phyloP scores from a whole-genome alignment of 176 grass and related monocot genomes.

The Canna indica region DNA sequence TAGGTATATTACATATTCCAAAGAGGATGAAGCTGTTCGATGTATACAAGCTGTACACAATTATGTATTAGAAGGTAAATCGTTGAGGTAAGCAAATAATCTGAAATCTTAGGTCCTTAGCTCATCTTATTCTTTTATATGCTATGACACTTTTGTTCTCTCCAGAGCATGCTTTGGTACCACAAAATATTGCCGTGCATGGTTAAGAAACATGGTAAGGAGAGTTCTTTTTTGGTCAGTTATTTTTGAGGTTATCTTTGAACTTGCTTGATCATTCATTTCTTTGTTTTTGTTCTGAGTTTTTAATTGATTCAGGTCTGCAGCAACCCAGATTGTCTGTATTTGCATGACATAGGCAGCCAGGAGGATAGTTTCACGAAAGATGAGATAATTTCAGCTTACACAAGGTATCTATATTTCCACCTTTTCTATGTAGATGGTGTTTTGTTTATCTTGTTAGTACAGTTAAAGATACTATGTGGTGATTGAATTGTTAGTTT shows the following conservation, averaged over 20 bases:
- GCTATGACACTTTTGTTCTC: constrained; percentile 6
- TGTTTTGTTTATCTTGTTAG: neutral
- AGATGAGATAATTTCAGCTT: constrained; percentile 98
- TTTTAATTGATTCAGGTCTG: constrained; percentile 57
- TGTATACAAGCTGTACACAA: constrained; percentile 99
- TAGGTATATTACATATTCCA: constrained; percentile 98
- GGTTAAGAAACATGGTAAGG: constrained; percentile 89
- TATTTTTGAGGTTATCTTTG: constrained; percentile 23
- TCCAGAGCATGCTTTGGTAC: constrained; percentile 97
- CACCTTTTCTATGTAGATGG: neutral
- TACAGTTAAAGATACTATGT: neutral
- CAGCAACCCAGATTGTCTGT: constrained; percentile 98
- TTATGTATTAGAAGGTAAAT: constrained; percentile 92
- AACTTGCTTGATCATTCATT: neutral
- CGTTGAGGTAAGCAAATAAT: constrained; percentile 55
- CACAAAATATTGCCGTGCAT: constrained; percentile 97
- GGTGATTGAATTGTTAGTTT: neutral
- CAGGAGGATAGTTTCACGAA: constrained; percentile 99
- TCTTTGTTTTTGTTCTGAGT: constrained; percentile 4
- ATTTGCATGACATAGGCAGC: constrained; percentile 93
- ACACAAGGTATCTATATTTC: constrained; percentile 55
- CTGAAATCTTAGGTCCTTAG: constrained; percentile 4
- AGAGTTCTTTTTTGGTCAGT: constrained; percentile 4
- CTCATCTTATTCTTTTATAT: constrained; percentile 16
- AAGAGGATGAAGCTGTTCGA: constrained; percentile 83